Evolutionary conservation across 495 filamentous ascomycete genomes (phyloP).

Genomic region (Sordaria brevicollis): DNA sequence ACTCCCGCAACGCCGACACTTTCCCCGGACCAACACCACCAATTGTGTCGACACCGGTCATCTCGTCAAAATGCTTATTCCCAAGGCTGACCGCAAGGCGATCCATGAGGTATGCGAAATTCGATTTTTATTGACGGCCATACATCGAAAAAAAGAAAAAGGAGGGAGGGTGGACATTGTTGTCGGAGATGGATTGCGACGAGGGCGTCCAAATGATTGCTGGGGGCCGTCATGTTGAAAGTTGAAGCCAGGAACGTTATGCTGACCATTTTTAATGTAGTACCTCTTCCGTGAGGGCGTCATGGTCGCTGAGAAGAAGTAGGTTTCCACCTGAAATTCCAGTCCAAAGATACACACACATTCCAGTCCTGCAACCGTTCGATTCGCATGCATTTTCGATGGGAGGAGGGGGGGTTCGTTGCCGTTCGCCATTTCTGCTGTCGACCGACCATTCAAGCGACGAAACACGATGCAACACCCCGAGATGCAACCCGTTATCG

Average conservation of each 20-base stretch:
- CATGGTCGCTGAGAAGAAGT: constrained; percentile 95
- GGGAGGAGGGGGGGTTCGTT: not conserved
- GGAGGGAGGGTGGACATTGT: not conserved
- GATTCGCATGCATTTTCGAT: not conserved
- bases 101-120: constrained; percentile 63
- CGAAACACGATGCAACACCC: not conserved
- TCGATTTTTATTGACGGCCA: not conserved
- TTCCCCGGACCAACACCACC: constrained; percentile 30
- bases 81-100: constrained; percentile 99
- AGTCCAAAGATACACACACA: not conserved
- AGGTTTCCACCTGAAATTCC: constrained; percentile 13
- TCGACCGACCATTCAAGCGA: not conserved
- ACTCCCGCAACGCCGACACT: constrained; percentile 24
- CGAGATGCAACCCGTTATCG: constrained; percentile 38
- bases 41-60: constrained; percentile 28
- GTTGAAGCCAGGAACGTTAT: not conserved
- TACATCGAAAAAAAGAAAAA: not conserved
- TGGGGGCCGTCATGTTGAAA: not conserved
- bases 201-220: not conserved
- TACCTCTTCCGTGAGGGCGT: constrained; percentile 99
- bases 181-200: not conserved
- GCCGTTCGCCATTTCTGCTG: not conserved
- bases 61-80: constrained; percentile 80
- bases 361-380: not conserved
- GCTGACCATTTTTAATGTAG: constrained; percentile 41